Percentiles rank a stretch among this genome's conserved stretches.
Evolutionary conservation across 139 green algal genomes (phyloP).

Genomic region (Coccomyxa sp.): DNA sequence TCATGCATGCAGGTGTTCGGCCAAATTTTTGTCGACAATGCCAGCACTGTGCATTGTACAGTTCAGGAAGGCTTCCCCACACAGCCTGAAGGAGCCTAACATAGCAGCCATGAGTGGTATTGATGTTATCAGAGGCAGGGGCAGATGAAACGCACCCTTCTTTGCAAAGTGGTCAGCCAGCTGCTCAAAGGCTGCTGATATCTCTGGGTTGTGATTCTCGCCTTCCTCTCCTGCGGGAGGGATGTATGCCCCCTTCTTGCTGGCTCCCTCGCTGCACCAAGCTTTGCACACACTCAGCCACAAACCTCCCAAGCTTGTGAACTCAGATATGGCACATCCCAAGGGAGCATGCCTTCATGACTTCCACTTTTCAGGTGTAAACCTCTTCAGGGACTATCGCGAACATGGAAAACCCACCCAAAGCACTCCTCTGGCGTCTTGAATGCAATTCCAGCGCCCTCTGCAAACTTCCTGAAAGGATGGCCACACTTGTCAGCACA

Average conservation of each 20-base stretch:
- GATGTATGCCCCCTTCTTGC: conserved; percentile 6
- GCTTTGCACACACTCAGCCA: neutral
- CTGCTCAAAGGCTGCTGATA: neutral
- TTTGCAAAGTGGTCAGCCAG: conserved; percentile 5
- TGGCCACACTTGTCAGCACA: neutral
- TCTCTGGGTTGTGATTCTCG: conserved; percentile 7
- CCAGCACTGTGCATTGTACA: neutral
- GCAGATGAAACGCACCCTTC: conserved; percentile 1
- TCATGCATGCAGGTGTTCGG: neutral
- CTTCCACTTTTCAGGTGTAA: neutral
- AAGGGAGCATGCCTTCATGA: neutral
- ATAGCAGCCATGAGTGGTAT: neutral
- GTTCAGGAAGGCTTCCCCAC: neutral
- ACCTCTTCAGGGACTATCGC: neutral
- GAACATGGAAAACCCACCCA: conserved; percentile 26
- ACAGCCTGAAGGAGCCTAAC: neutral
- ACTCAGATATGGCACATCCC: neutral
- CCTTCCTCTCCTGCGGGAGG: conserved; percentile 3
- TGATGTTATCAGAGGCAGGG: neutral
- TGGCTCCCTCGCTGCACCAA: conserved; percentile 6
- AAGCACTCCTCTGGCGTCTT: conserved; percentile 51
- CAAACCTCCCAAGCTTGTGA: neutral
- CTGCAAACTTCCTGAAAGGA: conserved; percentile 44
- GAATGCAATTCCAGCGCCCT: conserved; percentile 46
- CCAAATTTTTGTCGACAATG: neutral